These are phyloP conservation scores for Brettanomyces anomalus DNA, from an alignment of 805 yeast genomes.

Conservation along the genomic window DNA sequence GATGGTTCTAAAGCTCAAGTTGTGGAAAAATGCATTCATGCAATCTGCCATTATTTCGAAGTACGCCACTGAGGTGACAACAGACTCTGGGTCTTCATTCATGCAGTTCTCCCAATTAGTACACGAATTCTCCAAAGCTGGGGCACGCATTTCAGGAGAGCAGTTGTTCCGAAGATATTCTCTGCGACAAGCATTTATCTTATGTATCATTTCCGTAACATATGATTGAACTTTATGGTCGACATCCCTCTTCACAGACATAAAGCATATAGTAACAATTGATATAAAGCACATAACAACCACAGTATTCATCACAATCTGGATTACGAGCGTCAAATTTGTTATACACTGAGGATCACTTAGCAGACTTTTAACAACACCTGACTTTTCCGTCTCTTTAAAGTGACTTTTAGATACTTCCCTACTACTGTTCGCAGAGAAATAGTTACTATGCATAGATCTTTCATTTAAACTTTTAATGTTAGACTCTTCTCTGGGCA, in stretches of 20 bases:
- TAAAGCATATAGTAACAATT: slow-evolving; percentile 13
- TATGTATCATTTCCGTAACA: slow-evolving; percentile 49
- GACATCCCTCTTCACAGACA: slow-evolving; percentile 44
- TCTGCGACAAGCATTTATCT: slow-evolving; percentile 59
- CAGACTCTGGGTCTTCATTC: slow-evolving; percentile 60
- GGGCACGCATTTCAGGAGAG: slow-evolving; percentile 52
- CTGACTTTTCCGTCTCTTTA: neutral
- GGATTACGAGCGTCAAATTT: slow-evolving; percentile 19
- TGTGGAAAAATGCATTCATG: slow-evolving; percentile 25
- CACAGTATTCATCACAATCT: slow-evolving; percentile 18
- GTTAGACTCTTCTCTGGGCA: no score
- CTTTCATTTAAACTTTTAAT: neutral
- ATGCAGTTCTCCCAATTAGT: slow-evolving; percentile 73
- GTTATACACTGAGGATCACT: slow-evolving; percentile 21
- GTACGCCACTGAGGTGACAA: slow-evolving; percentile 24
- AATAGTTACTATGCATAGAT: slow-evolving; percentile 1
- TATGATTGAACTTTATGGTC: slow-evolving; percentile 58
- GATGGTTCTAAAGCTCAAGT: slow-evolving; percentile 18
- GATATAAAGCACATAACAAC: slow-evolving; percentile 14
- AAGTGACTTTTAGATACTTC: neutral
- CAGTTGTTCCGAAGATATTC: slow-evolving; percentile 71
- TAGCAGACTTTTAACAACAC: slow-evolving; percentile 9
- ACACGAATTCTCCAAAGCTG: slow-evolving; percentile 66
- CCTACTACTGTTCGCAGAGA: neutral
- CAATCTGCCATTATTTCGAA: slow-evolving; percentile 27